Percentiles rank a stretch among this genome's conserved stretches.
Conservation (phyloP, 179 eudicot species). For the Actinidia arguta region DNA sequence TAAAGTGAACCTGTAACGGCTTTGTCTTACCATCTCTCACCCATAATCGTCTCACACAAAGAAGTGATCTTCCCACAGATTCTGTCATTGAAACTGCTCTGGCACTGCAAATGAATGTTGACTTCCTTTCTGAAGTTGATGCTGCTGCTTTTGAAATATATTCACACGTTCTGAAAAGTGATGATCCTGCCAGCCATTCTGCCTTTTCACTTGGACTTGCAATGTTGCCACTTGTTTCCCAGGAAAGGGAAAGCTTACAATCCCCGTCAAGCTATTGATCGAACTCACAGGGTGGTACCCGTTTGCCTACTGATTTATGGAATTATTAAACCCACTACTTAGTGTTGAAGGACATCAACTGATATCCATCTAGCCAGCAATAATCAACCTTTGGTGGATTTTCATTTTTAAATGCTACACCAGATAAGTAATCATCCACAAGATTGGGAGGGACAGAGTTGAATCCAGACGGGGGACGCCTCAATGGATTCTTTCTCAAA, state of each 20-base stretch:
- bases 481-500: slow-evolving; percentile 71
- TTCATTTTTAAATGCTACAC: slow-evolving; percentile 42
- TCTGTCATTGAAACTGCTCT: slow-evolving; percentile 77
- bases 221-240: slow-evolving; percentile 74
- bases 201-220: slow-evolving; percentile 50
- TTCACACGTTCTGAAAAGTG: slow-evolving; percentile 55
- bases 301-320: slow-evolving; percentile 47
- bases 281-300: slow-evolving; percentile 42
- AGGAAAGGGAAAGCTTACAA: slow-evolving; percentile 85
- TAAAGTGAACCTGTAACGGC: slow-evolving; percentile 21
- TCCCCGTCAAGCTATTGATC: slow-evolving; percentile 49
- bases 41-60: slow-evolving; percentile 70
- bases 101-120: slow-evolving; percentile 56
- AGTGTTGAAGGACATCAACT: slow-evolving; percentile 50
- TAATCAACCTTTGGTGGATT: slow-evolving; percentile 74
- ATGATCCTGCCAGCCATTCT: slow-evolving; percentile 63
- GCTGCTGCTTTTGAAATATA: slow-evolving; percentile 54
- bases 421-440: slow-evolving; percentile 40
- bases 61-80: slow-evolving; percentile 80
- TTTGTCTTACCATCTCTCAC: slow-evolving; percentile 37
- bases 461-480: slow-evolving; percentile 98
- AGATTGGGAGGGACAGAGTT: slow-evolving; percentile 56
- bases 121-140: slow-evolving; percentile 53
- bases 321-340: slow-evolving; percentile 46
- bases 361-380: slow-evolving; percentile 94